Conservation (phyloP, 1,284 basidiomycete genomes). For the Fomitopsis schrenkii region DNA sequence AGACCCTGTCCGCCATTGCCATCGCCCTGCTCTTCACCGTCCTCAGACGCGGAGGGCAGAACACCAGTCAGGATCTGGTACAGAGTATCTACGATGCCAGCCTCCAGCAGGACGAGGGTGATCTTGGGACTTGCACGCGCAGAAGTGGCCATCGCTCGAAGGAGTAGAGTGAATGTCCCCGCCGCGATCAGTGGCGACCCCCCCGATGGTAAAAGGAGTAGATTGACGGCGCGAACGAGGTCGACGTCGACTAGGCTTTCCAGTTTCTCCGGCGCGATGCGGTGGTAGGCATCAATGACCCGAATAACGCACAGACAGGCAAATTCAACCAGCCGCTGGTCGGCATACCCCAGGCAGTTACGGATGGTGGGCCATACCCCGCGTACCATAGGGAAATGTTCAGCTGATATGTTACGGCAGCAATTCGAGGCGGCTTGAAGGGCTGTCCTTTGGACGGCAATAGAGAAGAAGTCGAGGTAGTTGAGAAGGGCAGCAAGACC, state of each 20-base stretch:
- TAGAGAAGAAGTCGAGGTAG: constrained; percentile 96
- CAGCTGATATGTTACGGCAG: constrained; percentile 84
- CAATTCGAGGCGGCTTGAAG: constrained; percentile 96
- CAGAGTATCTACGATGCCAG: constrained; percentile 85
- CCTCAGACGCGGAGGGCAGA: constrained; percentile 60
- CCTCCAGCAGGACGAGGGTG: constrained; percentile 80
- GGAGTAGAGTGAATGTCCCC: constrained; percentile 84
- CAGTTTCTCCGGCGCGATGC: constrained; percentile 78
- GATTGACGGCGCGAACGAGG: constrained; percentile 82
- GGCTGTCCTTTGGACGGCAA: constrained; percentile 92
- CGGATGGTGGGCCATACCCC: constrained; percentile 91
- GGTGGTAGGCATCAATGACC: constrained; percentile 86
- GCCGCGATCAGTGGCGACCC: constrained; percentile 81
- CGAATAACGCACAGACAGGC: constrained; percentile 91
- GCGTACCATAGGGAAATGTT: constrained; percentile 84
- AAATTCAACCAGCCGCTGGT: constrained; percentile 92
- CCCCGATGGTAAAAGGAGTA: constrained; percentile 81
- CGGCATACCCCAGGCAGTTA: constrained; percentile 85
- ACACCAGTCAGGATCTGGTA: constrained; percentile 95
- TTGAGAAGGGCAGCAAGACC: constrained; percentile 88
- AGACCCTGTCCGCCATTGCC: constrained; percentile 66
- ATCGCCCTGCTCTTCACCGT: constrained; percentile 61
- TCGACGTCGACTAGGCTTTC: constrained; percentile 81
- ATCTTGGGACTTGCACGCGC: constrained; percentile 86
- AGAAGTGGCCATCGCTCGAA: constrained; percentile 83